Base-by-base conservation (phyloP, 352 stramenopile species). In the Thalassiosira mediterranea region DNA sequence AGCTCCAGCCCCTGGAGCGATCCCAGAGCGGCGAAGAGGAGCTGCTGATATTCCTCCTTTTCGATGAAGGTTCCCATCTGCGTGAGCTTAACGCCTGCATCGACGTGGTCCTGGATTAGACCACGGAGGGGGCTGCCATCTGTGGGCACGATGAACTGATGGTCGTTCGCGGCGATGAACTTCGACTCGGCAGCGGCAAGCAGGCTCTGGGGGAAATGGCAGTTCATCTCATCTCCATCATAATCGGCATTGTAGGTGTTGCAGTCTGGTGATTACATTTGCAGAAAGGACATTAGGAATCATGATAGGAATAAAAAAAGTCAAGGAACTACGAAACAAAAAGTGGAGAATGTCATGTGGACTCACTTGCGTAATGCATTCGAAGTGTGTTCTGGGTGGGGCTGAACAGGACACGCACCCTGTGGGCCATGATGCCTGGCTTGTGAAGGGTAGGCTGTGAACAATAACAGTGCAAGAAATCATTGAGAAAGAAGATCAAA, bases 211-310 rank as follows among this genome's bases (percentile, higher is more conserved):
- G 97, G 97, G 66, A 99, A 98, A 86, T 99, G 98, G 88, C 98
- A 98, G 90, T 99, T 99, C 92, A 99, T 99, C 91, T 99, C 98
- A 85, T 99, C 98, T 71, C 98, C 98, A 86, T 99, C 98, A 79
- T 99, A 99, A 90, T 99, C 98, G 34, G 97, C 98, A 89, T 99
- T 99, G 93, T 99, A 99, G 40, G 97, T 98, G 89, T 99, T 99
- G 90, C 97, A 99, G 69, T 94, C 78, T 81, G 54, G n/a, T n/a
- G n/a, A n/a, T n/a, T n/a, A n/a, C n/a, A n/a, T n/a, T n/a, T n/a
- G n/a, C n/a, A n/a, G n/a, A n/a, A n/a, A n/a, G n/a, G n/a, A n/a
- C n/a, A n/a, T n/a, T n/a, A n/a, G n/a, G n/a, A n/a, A n/a, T n/a
- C n/a, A n/a, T n/a, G n/a, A n/a, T n/a, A n/a, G n/a, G n/a, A n/a